Evolutionary conservation across 2,329 filamentous ascomycete genomes (phyloP).

Genomic region (Davidsoniella australis): DNA sequence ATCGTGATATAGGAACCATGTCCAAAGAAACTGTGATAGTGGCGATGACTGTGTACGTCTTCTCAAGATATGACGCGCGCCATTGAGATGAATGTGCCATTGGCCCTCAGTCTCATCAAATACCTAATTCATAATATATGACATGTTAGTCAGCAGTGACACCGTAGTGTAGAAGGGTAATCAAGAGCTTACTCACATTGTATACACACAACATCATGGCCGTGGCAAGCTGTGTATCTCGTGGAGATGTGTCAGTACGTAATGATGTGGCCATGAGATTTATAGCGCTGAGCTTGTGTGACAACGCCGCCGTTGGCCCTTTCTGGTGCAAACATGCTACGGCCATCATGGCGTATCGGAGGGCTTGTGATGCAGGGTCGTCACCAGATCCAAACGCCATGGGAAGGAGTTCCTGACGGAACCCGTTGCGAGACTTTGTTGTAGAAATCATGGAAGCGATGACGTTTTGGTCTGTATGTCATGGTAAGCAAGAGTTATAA

Average conservation of each 20-base stretch:
- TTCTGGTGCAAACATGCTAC: conserved; percentile 26
- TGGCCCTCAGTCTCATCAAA: conserved; percentile 31
- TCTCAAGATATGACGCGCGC: conserved; percentile 23
- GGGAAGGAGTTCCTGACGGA: conserved; percentile 27
- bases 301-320: conserved; percentile 23
- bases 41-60: conserved; percentile 17
- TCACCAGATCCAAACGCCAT: conserved; percentile 25
- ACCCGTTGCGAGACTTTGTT: conserved; percentile 28
- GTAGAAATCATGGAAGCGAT: conserved; percentile 30
- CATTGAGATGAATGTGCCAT: conserved; percentile 28
- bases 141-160: conserved; percentile 2
- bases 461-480: conserved; percentile 21
- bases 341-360: conserved; percentile 28
- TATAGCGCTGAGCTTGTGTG: conserved; percentile 26
- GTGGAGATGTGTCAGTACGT: conserved; percentile 17
- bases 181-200: conserved; percentile 21
- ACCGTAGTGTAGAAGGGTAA: conserved; percentile 6
- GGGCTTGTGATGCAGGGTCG: conserved; percentile 20
- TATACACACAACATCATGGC: conserved; percentile 35
- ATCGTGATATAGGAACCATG: conserved; percentile 32
- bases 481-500: neutral
- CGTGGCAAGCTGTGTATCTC: conserved; percentile 26
- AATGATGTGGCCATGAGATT: conserved; percentile 24
- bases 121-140: conserved; percentile 19
- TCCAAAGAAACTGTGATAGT: conserved; percentile 24